A percentile compares a stretch with the other conserved stretches of the same genome.
phyloP scores from a whole-genome alignment of 2,329 filamentous ascomycete species.

The Dactylonectria estremocensis region DNA sequence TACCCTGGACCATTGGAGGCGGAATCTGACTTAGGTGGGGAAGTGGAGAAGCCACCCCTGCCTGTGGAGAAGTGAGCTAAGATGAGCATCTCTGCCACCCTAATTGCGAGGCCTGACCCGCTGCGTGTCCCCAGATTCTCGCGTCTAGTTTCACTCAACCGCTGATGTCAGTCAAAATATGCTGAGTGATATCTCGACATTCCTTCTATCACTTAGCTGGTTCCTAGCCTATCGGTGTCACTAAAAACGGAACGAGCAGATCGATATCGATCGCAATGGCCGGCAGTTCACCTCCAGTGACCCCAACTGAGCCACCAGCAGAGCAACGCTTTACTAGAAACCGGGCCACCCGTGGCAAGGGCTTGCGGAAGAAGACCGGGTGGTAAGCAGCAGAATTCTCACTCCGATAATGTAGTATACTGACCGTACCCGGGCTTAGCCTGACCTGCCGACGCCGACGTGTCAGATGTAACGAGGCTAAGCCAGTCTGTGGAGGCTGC shows the following conservation, averaged over 20 bases:
- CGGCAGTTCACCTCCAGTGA: neutral
- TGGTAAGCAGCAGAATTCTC: constrained; percentile 20
- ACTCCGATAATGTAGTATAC: neutral
- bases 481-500: constrained; percentile 31
- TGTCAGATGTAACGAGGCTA: constrained; percentile 33
- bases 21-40: neutral
- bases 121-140: neutral
- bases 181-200: no score
- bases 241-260: no score
- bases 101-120: no score
- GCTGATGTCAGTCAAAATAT: neutral
- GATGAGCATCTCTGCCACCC: no score
- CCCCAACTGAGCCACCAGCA: neutral
- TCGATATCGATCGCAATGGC: neutral
- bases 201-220: no score
- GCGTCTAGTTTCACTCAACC: neutral
- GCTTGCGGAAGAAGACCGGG: constrained; percentile 32
- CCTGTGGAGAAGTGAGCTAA: no score
- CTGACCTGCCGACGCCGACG: constrained; percentile 33
- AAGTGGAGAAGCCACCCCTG: neutral
- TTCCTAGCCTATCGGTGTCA: no score
- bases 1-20: neutral
- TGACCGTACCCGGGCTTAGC: neutral
- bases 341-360: constrained; percentile 35
- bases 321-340: constrained; percentile 27